Evolutionary conservation across 176 grass and related monocot species (phyloP).

Genomic region (Carex cristatella): DNA sequence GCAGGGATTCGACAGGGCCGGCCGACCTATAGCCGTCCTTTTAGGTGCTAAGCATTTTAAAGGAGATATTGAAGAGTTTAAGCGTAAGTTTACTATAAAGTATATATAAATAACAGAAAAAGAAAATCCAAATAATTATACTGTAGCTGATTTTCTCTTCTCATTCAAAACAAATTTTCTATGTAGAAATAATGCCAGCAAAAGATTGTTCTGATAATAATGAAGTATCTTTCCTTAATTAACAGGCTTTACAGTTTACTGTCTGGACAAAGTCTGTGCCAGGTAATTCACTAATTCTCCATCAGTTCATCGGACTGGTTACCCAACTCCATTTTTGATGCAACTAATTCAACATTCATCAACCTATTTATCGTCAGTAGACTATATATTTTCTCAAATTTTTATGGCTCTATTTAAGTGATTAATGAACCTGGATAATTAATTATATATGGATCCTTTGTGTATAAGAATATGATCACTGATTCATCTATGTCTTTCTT

Average conservation of each 20-base stretch:
- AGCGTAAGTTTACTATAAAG: slow-evolving; percentile 23
- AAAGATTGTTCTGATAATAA: background rate
- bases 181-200: background rate
- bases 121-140: background rate
- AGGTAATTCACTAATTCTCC: slow-evolving; percentile 24
- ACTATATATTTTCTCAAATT: too few species aligned
- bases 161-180: background rate
- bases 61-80: slow-evolving; percentile 32
- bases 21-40: slow-evolving; percentile 21
- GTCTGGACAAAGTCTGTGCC: slow-evolving; percentile 33
- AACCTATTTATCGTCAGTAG: background rate
- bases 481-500: background rate
- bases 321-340: background rate
- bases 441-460: too few species aligned
- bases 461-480: background rate
- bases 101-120: background rate
- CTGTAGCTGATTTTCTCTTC: background rate
- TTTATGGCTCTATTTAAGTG: too few species aligned
- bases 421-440: too few species aligned
- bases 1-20: slow-evolving; percentile 35
- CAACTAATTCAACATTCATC: background rate
- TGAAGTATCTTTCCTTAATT: background rate
- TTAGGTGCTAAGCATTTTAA: slow-evolving; percentile 35
- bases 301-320: background rate
- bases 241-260: slow-evolving; percentile 34